phyloP scores from a whole-genome alignment of 139 green algal genomes.

The Nannochloris sp. region DNA sequence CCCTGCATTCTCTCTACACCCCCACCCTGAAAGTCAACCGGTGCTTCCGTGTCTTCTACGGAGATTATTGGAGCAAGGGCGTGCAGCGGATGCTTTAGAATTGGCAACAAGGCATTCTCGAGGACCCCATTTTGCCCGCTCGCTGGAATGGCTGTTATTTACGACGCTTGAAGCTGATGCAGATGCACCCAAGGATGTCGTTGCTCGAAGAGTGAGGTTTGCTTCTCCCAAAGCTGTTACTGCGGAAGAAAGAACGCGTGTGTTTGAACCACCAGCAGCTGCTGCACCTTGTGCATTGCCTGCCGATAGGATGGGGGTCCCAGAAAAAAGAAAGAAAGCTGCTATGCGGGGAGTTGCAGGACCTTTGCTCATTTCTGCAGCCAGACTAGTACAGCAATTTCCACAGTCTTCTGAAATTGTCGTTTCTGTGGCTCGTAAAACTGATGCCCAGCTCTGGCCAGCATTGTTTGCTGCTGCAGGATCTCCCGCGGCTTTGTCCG shows the following conservation, averaged over 20 bases:
- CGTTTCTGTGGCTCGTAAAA: conserved; percentile 91
- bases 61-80: conserved; percentile 69
- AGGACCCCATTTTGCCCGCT: conserved; percentile 76
- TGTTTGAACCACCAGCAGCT: no score
- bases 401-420: conserved; percentile 69
- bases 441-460: conserved; percentile 83
- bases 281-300: no score
- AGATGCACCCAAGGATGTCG: conserved; percentile 1
- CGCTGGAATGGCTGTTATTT: conserved; percentile 95
- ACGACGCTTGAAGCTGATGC: conserved; percentile 78
- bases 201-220: neutral
- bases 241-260: no score
- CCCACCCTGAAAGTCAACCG: conserved; percentile 78
- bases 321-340: no score
- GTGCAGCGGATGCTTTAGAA: conserved; percentile 31
- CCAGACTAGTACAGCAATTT: conserved; percentile 72
- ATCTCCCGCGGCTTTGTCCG: conserved; percentile 50
- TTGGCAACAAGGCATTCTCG: conserved; percentile 44
- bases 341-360: conserved; percentile 12
- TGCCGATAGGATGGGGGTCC: no score
- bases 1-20: conserved; percentile 57
- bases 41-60: conserved; percentile 87
- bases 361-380: conserved; percentile 60
- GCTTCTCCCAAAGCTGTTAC: conserved; percentile 19
- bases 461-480: conserved; percentile 85